Base-by-base conservation (phyloP, 83 land plant genomes). In the Thuja plicata region DNA sequence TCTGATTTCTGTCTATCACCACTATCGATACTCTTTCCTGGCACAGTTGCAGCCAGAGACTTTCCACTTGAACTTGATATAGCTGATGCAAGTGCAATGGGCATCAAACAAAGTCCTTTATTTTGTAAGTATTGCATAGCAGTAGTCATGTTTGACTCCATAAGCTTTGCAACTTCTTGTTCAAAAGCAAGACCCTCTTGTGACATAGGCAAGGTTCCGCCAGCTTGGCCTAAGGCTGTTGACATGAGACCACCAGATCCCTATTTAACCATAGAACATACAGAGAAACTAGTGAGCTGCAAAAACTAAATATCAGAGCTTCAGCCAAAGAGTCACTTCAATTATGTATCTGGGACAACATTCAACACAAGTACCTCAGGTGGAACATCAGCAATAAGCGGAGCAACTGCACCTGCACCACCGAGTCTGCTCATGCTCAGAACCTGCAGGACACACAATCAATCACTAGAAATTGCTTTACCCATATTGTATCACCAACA, bases 361-460 rank as follows among this genome's bases (percentile, higher is more conserved):
- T 45, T 45, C 85, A 83, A n/a, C 34, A 46, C 45, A 83, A 30
- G 85, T 88, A 94, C 97, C 96, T 96, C 95, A 82, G 94, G 45
- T 38, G 96, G 97, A 38, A 87, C 78, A 88, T 94, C 96, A 45
- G 95, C 88, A 60, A 94, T 88, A 8, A 94, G 92, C 12, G 97
- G 97, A 74, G 94, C 94, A 43, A 95, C 94, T 82, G 96, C 97
- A 40, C 95, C 98, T 60, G 96, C 94, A 45, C 96, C 97, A 70
- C 97, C 98, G 48, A 97, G 91, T 74, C 99, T 89, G 89, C 99
- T 97, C 98, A 97, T 96, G 95, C 99, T 97, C 87, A 97, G 90
- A 52, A 97, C 98, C 99, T 97, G 66, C 87, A 96, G 88, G 87
- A 95, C 91, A 89, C 97, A 93, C 97, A 96, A 95, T 8, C n/a